Evolutionary conservation across 352 stramenopile genomes (phyloP).

Genomic region (Plasmopara viticola): DNA sequence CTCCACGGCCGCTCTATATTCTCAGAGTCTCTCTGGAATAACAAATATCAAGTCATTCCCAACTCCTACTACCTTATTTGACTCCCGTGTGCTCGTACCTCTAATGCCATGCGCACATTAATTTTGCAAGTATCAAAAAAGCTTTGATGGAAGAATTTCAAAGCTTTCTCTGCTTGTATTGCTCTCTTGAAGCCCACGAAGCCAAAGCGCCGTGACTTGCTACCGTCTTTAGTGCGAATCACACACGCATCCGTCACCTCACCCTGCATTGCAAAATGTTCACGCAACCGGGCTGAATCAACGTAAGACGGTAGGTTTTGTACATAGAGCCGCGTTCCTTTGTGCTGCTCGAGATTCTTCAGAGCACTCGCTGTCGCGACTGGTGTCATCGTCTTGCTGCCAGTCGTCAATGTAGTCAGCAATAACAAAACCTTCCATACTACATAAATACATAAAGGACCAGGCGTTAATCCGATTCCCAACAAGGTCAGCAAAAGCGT

Average conservation of each 20-base stretch:
- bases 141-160: slow-evolving; percentile 72
- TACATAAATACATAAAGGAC: neutral
- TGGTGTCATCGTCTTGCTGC: slow-evolving; percentile 21
- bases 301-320: slow-evolving; percentile 79
- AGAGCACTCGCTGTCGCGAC: slow-evolving; percentile 9
- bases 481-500: too few species aligned
- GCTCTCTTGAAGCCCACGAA: slow-evolving; percentile 80
- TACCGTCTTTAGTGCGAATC: slow-evolving; percentile 84
- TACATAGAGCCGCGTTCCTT: slow-evolving; percentile 64
- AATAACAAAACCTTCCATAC: neutral
- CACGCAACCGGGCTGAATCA: slow-evolving; percentile 60
- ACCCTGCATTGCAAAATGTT: slow-evolving; percentile 69
- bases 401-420: neutral
- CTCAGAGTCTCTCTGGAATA: slow-evolving; percentile 40
- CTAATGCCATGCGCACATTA: slow-evolving; percentile 75
- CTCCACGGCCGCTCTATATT: slow-evolving; percentile 79
- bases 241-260: slow-evolving; percentile 88
- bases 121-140: slow-evolving; percentile 89
- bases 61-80: too few species aligned
- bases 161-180: slow-evolving; percentile 47
- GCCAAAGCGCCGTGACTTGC: slow-evolving; percentile 76
- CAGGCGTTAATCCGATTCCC: too few species aligned
- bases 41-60: neutral
- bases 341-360: slow-evolving; percentile 11
- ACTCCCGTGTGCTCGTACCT: slow-evolving; percentile 24